phyloP scores from a whole-genome alignment of 2,329 filamentous ascomycete genomes.

The Clonostachys rhizophaga region DNA sequence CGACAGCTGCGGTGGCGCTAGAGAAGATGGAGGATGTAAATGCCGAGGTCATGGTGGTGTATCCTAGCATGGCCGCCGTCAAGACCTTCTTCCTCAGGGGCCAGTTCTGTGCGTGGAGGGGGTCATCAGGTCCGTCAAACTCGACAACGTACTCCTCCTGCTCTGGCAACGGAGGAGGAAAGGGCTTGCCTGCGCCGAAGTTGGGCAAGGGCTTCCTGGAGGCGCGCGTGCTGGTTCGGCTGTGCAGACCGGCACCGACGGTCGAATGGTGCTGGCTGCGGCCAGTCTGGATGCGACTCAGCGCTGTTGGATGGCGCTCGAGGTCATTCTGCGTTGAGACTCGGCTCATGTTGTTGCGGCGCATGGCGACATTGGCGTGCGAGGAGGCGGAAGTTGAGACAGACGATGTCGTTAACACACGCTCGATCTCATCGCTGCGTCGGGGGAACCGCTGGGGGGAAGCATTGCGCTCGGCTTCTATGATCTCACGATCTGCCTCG shows the following conservation, averaged over 20 bases:
- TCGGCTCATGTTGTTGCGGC: constrained; percentile 49
- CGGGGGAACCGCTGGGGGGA: constrained; percentile 29
- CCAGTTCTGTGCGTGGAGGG: constrained; percentile 87
- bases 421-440: constrained; percentile 53
- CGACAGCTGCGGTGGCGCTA: constrained; percentile 54
- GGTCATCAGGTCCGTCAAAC: constrained; percentile 80
- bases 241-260: constrained; percentile 48
- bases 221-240: constrained; percentile 35
- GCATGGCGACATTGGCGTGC: constrained; percentile 21
- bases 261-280: constrained; percentile 67
- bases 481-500: constrained; percentile 48
- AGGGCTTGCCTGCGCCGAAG: constrained; percentile 72
- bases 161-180: constrained; percentile 64
- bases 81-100: constrained; percentile 69
- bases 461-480: constrained; percentile 50
- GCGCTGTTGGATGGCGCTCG: constrained; percentile 63
- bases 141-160: constrained; percentile 77
- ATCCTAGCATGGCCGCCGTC: constrained; percentile 65
- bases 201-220: constrained; percentile 57
- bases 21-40: constrained; percentile 77
- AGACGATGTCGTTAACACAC: constrained; percentile 50
- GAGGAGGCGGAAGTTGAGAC: constrained; percentile 43
- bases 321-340: constrained; percentile 63
- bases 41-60: constrained; percentile 65
- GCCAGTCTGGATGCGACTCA: constrained; percentile 68